A percentile compares a stretch with the other conserved stretches of the same genome.
phyloP scores from a whole-genome alignment of 805 yeast species.

The Ogataea ganodermae region DNA sequence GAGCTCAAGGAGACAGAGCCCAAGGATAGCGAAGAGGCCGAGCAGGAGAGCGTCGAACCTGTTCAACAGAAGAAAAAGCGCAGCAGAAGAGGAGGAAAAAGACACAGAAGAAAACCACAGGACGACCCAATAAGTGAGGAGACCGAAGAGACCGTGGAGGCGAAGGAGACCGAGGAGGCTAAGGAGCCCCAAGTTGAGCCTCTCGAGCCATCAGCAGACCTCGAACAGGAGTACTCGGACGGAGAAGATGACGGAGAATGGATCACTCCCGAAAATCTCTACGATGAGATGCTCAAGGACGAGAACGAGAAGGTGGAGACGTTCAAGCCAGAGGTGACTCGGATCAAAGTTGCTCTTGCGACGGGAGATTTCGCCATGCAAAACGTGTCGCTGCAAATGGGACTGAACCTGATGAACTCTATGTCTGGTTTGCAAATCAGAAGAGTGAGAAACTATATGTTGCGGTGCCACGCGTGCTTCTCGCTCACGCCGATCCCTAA shows the following conservation, averaged over 20 bases:
- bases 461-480: slow-evolving; percentile 97
- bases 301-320: slow-evolving; percentile 58
- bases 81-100: slow-evolving; percentile 66
- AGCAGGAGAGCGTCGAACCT: slow-evolving; percentile 4
- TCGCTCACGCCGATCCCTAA: slow-evolving; percentile 75
- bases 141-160: slow-evolving; percentile 8
- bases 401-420: slow-evolving; percentile 81
- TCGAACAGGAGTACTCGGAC: slow-evolving; percentile 52
- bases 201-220: slow-evolving; percentile 20
- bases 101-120: slow-evolving; percentile 53
- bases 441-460: slow-evolving; percentile 87
- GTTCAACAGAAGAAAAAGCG: slow-evolving; percentile 24
- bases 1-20: slow-evolving; percentile 6
- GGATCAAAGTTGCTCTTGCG: slow-evolving; percentile 79
- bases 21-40: too few relatives aligned
- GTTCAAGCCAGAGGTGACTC: slow-evolving; percentile 33
- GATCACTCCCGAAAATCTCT: slow-evolving; percentile 88
- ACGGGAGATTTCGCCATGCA: slow-evolving; percentile 98
- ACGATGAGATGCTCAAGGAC: slow-evolving; percentile 69
- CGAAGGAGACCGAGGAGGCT: slow-evolving; percentile 4
- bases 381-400: slow-evolving; percentile 89
- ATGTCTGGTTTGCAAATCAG: slow-evolving; percentile 83
- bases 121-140: slow-evolving; percentile 7
- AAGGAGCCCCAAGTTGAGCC: neutral
- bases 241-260: slow-evolving; percentile 85